Evolutionary conservation across 768 basidiomycete genomes (phyloP).

Genomic region (Amanita rubescens): DNA sequence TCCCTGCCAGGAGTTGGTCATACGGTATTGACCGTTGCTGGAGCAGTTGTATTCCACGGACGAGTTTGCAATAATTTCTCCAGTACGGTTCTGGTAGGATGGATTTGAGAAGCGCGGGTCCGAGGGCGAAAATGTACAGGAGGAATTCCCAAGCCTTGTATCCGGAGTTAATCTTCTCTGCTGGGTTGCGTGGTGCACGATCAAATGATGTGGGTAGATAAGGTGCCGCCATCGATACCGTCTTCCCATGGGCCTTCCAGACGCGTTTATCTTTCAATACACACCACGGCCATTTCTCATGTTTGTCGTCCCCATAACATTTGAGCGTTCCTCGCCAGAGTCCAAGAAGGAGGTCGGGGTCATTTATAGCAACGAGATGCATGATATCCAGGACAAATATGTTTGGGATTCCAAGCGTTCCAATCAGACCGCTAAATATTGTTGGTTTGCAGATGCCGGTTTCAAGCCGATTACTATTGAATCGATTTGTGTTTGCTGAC

Average conservation of each 20-base stretch:
- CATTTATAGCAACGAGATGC: conserved; percentile 31
- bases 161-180: conserved; percentile 28
- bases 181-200: conserved; percentile 31
- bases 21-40: conserved; percentile 15
- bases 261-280: neutral
- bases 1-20: conserved; percentile 12
- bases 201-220: conserved; percentile 36
- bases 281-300: neutral
- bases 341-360: conserved; percentile 26
- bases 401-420: conserved; percentile 21
- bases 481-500: no score
- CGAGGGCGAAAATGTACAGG: conserved; percentile 21
- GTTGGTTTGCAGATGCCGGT: conserved; percentile 31
- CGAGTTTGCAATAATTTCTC: conserved; percentile 23
- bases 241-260: conserved; percentile 28
- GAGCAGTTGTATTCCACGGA: conserved; percentile 17
- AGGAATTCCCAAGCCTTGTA: conserved; percentile 24
- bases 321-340: conserved; percentile 26
- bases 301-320: conserved; percentile 11
- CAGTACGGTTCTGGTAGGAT: conserved; percentile 21
- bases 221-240: conserved; percentile 20
- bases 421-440: conserved; percentile 17
- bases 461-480: no score
- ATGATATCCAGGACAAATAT: conserved; percentile 30
- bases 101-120: conserved; percentile 18